Evolutionary conservation across 192 early-diverging fungal genomes (phyloP).

Genomic region (Phycomyces blakesleeanus): DNA sequence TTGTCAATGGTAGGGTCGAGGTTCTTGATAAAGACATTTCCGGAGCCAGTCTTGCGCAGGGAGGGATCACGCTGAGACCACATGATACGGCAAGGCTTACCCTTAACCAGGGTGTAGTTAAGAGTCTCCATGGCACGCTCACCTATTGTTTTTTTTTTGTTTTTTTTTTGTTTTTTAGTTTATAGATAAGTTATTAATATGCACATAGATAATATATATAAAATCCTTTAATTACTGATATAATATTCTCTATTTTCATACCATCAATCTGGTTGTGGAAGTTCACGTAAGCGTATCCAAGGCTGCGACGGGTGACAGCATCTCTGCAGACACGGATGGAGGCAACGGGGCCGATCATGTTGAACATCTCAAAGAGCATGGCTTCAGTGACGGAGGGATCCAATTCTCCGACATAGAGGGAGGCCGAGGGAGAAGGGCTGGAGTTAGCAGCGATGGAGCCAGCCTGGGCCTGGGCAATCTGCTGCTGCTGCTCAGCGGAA

Average conservation of each 20-base stretch:
- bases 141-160: no score
- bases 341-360: constrained; percentile 90
- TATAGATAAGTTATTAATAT: no score
- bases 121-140: constrained; percentile 90
- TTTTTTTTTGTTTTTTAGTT: no score
- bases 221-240: no score
- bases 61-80: constrained; percentile 99
- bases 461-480: not conserved
- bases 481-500: constrained; percentile 2
- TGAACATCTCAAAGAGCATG: constrained; percentile 96
- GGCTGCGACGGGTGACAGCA: constrained; percentile 90
- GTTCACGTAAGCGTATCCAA: constrained; percentile 99
- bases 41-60: constrained; percentile 82
- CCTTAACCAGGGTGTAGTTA: constrained; percentile 96
- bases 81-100: constrained; percentile 97
- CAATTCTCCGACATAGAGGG: constrained; percentile 96
- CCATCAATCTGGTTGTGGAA: constrained; percentile 86
- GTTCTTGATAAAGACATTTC: constrained; percentile 99
- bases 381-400: constrained; percentile 96
- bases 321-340: constrained; percentile 98
- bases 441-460: constrained; percentile 1
- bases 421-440: constrained; percentile 54
- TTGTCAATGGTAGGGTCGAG: constrained; percentile 95
- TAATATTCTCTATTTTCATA: constrained; percentile 16
- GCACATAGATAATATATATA: no score